These are phyloP conservation scores for Starmera stellimalicola DNA, from an alignment of 1,139 yeast genomes.

Conservation along the genomic window DNA sequence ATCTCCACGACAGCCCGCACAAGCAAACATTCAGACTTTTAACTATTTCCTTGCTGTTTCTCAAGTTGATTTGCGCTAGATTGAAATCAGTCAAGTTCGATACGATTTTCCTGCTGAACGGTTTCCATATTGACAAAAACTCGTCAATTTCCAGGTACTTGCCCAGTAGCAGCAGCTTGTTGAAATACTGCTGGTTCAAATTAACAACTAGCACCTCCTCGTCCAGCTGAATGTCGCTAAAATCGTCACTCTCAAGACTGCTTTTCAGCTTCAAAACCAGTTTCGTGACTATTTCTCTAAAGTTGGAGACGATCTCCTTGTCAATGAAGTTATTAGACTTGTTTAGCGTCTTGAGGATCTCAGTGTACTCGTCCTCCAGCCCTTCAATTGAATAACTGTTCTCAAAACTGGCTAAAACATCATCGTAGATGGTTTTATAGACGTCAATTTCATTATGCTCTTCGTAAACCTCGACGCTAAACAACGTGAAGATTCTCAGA, in stretches of 20 bases:
- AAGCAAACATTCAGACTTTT: slow-evolving; percentile 8
- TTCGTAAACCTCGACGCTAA: slow-evolving; percentile 9
- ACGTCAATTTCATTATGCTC: slow-evolving; percentile 7
- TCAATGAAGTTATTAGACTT: slow-evolving; percentile 8
- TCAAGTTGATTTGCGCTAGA: background rate
- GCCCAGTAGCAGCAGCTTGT: slow-evolving; percentile 14
- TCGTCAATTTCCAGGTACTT: slow-evolving; percentile 7
- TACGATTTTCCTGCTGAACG: slow-evolving; percentile 6
- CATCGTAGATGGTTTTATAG: slow-evolving; percentile 5
- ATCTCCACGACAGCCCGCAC: slow-evolving; percentile 12
- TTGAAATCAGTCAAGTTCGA: slow-evolving; percentile 5
- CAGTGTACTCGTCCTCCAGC: slow-evolving; percentile 7
- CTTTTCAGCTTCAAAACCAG: slow-evolving; percentile 12
- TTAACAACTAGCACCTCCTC: no score
- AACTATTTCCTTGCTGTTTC: background rate
- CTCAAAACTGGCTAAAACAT: slow-evolving; percentile 12
- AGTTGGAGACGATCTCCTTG: slow-evolving; percentile 11
- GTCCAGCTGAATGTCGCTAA: slow-evolving; percentile 2
- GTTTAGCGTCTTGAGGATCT: slow-evolving; percentile 13
- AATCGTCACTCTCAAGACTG: slow-evolving; percentile 4
- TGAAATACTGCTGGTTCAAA: slow-evolving; percentile 11
- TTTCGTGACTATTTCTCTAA: slow-evolving; percentile 16
- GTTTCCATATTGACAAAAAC: slow-evolving; percentile 5
- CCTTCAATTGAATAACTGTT: slow-evolving; percentile 9
- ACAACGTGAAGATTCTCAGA: slow-evolving; percentile 9